Percentiles rank a stretch among this genome's conserved stretches.
Evolutionary conservation across 2,329 filamentous ascomycete species (phyloP).

Genomic region (Ophiognomonia clavigignenti-juglandacearum): DNA sequence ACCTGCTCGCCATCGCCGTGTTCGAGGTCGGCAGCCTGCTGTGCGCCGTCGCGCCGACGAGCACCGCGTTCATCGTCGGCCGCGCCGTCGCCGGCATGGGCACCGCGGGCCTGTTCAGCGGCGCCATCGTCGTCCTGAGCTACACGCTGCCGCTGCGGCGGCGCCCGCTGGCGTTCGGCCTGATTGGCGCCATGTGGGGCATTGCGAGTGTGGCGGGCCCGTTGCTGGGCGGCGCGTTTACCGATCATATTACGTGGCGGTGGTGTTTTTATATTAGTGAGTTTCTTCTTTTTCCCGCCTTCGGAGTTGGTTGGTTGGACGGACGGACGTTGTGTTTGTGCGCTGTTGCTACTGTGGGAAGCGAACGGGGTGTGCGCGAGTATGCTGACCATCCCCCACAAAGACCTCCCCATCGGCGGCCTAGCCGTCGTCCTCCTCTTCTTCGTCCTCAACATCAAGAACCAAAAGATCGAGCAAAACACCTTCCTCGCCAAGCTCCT

Average conservation of each 20-base stretch:
- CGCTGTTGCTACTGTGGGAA: too few species aligned
- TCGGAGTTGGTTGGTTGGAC: too few species aligned
- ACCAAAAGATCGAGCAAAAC: constrained; percentile 24
- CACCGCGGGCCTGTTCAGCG: constrained; percentile 45
- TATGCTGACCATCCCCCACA: constrained; percentile 1
- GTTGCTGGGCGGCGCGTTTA: constrained; percentile 45
- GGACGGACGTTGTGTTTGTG: too few species aligned
- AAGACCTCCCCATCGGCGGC: constrained; percentile 38
- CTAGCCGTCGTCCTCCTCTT: constrained; percentile 44
- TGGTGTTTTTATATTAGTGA: constrained; percentile 43
- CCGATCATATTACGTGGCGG: constrained; percentile 44
- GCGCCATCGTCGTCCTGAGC: constrained; percentile 42
- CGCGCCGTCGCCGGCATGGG: constrained; percentile 48
- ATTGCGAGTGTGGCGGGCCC: constrained; percentile 44
- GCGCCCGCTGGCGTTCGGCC: constrained; percentile 48
- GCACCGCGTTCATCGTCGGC: constrained; percentile 46
- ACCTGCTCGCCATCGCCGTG: constrained; percentile 31
- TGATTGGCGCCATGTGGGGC: constrained; percentile 53
- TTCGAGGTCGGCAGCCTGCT: constrained; percentile 30
- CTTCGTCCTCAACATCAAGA: constrained; percentile 39
- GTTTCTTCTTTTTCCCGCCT: not conserved
- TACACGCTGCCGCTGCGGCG: constrained; percentile 48
- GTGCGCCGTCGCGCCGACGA: constrained; percentile 39
- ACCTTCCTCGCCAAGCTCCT: constrained; percentile 33
- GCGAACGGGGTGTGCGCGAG: too few species aligned